Evolutionary conservation across 768 basidiomycete species (phyloP).

Genomic region (Psilocybe subaeruginosa): DNA sequence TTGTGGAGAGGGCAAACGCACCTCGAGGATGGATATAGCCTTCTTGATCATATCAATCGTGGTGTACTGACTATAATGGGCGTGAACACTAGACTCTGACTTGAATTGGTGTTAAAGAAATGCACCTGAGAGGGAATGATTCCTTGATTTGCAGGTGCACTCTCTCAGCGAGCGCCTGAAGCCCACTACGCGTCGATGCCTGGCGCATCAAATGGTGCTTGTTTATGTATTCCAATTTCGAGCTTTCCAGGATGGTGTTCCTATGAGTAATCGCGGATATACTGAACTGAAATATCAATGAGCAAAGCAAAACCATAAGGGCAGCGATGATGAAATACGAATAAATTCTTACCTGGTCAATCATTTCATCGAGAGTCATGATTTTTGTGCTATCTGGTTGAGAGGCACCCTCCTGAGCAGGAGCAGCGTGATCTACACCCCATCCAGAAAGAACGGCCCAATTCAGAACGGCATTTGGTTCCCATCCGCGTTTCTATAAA

Average conservation of each 20-base stretch:
- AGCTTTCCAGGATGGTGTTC: slow-evolving; percentile 77
- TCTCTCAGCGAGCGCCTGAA: slow-evolving; percentile 55
- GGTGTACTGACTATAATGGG: slow-evolving; percentile 43
- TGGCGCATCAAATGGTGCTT: slow-evolving; percentile 76
- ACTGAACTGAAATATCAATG: slow-evolving; percentile 60
- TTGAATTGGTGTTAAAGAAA: neutral
- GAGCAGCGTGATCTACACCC: slow-evolving; percentile 48
- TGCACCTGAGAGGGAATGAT: slow-evolving; percentile 61
- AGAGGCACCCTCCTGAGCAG: slow-evolving; percentile 24
- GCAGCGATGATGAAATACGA: neutral
- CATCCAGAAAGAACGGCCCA: slow-evolving; percentile 96
- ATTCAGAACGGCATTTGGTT: slow-evolving; percentile 86
- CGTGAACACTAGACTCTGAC: neutral
- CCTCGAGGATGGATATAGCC: slow-evolving; percentile 67
- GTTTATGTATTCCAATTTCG: slow-evolving; percentile 87
- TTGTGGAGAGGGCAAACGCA: slow-evolving; percentile 22
- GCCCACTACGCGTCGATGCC: slow-evolving; percentile 52
- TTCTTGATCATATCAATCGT: slow-evolving; percentile 61
- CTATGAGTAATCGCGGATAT: slow-evolving; percentile 78
- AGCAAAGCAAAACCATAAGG: neutral
- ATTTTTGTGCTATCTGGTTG: slow-evolving; percentile 66
- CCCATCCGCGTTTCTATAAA: slow-evolving; percentile 81
- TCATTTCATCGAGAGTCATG: slow-evolving; percentile 68
- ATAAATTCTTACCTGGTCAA: slow-evolving; percentile 47
- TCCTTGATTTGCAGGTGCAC: slow-evolving; percentile 56